phyloP scores from a whole-genome alignment of 345 rosid genomes.

The Acer campestre region DNA sequence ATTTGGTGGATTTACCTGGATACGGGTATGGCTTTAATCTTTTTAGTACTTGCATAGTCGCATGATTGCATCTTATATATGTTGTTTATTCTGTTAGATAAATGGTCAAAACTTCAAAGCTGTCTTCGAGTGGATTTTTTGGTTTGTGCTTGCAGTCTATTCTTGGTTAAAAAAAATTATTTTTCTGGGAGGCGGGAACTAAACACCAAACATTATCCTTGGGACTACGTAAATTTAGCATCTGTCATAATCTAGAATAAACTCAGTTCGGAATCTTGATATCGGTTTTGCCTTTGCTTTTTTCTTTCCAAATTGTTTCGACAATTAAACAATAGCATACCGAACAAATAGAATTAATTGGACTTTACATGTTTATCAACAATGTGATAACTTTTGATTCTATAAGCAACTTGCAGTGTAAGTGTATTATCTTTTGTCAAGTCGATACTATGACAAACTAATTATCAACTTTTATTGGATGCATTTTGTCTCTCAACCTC shows the following conservation, averaged over 20 bases:
- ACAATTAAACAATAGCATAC: neutral
- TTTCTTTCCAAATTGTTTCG: neutral
- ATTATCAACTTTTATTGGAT: neutral
- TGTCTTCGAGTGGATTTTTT: neutral
- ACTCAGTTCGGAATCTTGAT: neutral
- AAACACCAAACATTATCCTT: no score
- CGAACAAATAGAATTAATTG: neutral
- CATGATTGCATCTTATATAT: neutral
- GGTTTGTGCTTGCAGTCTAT: neutral
- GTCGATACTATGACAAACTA: neutral
- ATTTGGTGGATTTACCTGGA: constrained; percentile 97
- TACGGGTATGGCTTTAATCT: constrained; percentile 63
- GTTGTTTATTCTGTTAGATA: constrained; percentile 4
- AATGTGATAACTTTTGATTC: no score
- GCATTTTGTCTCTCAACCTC: neutral
- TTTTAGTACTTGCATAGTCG: neutral
- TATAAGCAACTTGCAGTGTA: neutral
- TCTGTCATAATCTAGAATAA: no score
- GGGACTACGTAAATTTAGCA: no score
- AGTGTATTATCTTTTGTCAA: neutral
- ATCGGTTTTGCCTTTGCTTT: neutral
- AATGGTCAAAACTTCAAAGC: neutral
- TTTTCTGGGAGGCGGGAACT: neutral
- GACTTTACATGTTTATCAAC: neutral
- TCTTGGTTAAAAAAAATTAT: neutral